A percentile compares a stretch with the other conserved stretches of the same genome.
phyloP scores from a whole-genome alignment of 1,284 basidiomycete genomes.

The Pulchroboletus neoregius region DNA sequence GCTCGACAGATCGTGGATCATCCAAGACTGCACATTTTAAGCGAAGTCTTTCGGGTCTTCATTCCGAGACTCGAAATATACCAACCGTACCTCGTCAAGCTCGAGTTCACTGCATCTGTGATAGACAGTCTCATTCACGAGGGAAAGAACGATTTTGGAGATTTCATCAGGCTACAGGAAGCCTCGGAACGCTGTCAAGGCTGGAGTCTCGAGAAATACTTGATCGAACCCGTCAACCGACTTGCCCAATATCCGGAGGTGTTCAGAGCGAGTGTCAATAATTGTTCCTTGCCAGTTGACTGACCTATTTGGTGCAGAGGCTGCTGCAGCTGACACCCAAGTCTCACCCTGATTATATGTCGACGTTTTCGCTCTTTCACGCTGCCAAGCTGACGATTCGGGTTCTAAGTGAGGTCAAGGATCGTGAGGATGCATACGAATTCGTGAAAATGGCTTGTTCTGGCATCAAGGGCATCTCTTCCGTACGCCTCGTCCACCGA shows the following conservation, averaged over 20 bases:
- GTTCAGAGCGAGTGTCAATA: constrained; percentile 59
- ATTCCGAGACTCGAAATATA: constrained; percentile 72
- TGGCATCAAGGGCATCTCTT: constrained; percentile 56
- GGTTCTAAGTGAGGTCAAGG: constrained; percentile 78
- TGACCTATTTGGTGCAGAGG: constrained; percentile 39
- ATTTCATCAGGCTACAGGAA: constrained; percentile 79
- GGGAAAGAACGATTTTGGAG: constrained; percentile 67
- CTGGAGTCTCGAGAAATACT: constrained; percentile 61
- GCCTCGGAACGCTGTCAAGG: constrained; percentile 48
- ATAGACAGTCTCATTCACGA: constrained; percentile 57
- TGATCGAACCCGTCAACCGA: constrained; percentile 74
- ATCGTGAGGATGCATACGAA: constrained; percentile 79
- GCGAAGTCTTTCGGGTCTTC: constrained; percentile 55
- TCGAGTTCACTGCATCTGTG: constrained; percentile 55
- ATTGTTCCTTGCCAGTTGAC: neutral
- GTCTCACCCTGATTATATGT: constrained; percentile 63
- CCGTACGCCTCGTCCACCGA: constrained; percentile 54
- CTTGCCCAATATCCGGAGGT: constrained; percentile 69
- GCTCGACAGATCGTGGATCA: constrained; percentile 42
- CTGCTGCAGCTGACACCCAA: constrained; percentile 67
- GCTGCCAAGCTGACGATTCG: constrained; percentile 66
- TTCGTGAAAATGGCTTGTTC: constrained; percentile 59
- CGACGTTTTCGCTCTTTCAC: constrained; percentile 62
- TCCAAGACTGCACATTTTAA: constrained; percentile 49
- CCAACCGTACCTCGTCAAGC: constrained; percentile 77